Evolutionary conservation across 768 basidiomycete genomes (phyloP), one percentile per base, ranked within the genome.

Genomic region (Ephemerocybe angulata): DNA sequence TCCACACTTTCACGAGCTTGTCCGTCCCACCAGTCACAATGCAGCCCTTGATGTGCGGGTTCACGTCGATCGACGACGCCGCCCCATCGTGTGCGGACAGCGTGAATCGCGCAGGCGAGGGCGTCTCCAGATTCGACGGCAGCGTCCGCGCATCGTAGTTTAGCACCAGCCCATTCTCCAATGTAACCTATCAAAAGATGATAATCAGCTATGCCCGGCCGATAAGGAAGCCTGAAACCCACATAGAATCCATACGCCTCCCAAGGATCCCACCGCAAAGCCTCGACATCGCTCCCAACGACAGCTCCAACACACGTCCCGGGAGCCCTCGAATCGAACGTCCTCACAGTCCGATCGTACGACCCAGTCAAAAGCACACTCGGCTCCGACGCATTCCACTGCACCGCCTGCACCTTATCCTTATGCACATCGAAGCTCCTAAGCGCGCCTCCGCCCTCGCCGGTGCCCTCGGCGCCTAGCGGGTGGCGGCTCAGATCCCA

Each of bases 1-100:
- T 98, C 97, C 97, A 99, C 3, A 98, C 78, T 70, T 98, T 98
- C 67, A 97, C 91, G 30, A 92, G 74, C 67, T 95, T 97, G 76
- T 98, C 97, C 19, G 88, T 86, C 2, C 97, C 97, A 19, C 96
- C 97, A 0, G 97, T 98, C 17, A 82, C 92, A 61, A 99, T 76
- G 69, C 91, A 95, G 1, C 97, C 97, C 52, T 83, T 85, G 37
- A 98, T 79, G 64, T 92, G 86, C 3, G 93, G 86, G 67, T 93
- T 97, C 58, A 98, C 80, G 67, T 98, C 97, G 43, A 99, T 75
- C 1, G 90, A 86, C 2, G 92, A 91, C 10, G 84, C 87, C 0
- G 93, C 86, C 15, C 93, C 93, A 58, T 98, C 91, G 69, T 99
- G 97, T 0, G 97, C 96, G 6, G 90, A 83, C 13, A 99, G 76